A percentile compares a stretch with the other conserved stretches of the same genome.
Conservation (phyloP, 345 rosid genomes). For the Cardiospermum halicacabum region DNA sequence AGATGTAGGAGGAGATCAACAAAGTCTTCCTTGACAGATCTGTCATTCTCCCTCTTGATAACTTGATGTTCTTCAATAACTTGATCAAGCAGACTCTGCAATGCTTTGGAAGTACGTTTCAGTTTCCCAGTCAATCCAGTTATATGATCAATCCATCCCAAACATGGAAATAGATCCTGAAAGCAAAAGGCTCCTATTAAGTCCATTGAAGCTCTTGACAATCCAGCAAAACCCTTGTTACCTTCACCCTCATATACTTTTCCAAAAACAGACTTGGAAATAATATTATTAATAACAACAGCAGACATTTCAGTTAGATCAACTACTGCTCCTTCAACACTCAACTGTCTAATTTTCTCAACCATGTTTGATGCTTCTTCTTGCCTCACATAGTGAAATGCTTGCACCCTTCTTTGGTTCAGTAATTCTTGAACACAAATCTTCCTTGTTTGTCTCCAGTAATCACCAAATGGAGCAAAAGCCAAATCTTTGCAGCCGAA, state of each 20-base stretch:
- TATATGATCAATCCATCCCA: slow-evolving; percentile 21
- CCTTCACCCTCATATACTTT: neutral
- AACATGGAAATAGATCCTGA: slow-evolving; percentile 16
- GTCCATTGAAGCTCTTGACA: slow-evolving; percentile 8
- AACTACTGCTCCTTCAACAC: neutral
- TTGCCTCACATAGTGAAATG: slow-evolving; percentile 20
- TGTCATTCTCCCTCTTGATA: neutral
- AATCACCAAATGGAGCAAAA: neutral
- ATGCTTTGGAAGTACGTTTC: neutral
- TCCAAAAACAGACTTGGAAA: slow-evolving; percentile 17
- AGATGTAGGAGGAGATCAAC: slow-evolving; percentile 15
- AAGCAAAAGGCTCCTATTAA: slow-evolving; percentile 13
- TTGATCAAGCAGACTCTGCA: slow-evolving; percentile 1
- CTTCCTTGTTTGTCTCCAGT: neutral
- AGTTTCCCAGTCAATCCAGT: neutral
- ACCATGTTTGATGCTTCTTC: slow-evolving; percentile 22
- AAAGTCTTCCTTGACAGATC: slow-evolving; percentile 7
- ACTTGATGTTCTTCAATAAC: slow-evolving; percentile 12
- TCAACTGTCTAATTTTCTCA: neutral
- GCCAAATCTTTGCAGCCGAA: neutral
- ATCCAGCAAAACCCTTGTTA: neutral
- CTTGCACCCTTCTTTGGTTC: slow-evolving; percentile 15
- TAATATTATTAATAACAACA: slow-evolving; percentile 1
- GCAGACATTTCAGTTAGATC: slow-evolving; percentile 17
- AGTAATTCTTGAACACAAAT: neutral